Conservation (phyloP, 1,139 yeast genomes). For the Candida tropicalis region DNA sequence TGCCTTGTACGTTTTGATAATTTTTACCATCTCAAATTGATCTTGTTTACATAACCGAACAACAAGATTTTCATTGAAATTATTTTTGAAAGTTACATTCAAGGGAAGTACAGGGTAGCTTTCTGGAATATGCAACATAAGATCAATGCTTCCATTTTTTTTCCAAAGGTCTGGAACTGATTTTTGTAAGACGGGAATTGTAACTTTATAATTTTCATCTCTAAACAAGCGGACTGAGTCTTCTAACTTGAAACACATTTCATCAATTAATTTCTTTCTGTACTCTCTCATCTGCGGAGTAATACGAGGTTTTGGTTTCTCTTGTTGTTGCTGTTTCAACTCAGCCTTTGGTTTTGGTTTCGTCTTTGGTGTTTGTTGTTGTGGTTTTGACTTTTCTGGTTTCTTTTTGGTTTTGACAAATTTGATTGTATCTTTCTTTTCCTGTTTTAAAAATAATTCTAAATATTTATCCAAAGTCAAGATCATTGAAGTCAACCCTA, state of each 20-base stretch:
- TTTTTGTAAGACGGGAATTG: slow-evolving; percentile 23
- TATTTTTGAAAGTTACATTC: slow-evolving; percentile 24
- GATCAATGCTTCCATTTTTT: slow-evolving; percentile 20
- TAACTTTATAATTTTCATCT: slow-evolving; percentile 26
- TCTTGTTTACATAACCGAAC: slow-evolving; percentile 21
- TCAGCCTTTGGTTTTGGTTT: slow-evolving; percentile 5
- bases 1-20: slow-evolving; percentile 21
- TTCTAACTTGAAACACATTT: slow-evolving; percentile 27
- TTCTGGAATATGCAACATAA: slow-evolving; percentile 25
- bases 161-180: slow-evolving; percentile 26
- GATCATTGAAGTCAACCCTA: slow-evolving; percentile 55
- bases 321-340: slow-evolving; percentile 8
- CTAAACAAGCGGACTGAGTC: slow-evolving; percentile 28
- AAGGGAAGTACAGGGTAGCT: slow-evolving; percentile 23
- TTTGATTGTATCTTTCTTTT: slow-evolving; percentile 51
- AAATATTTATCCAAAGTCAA: slow-evolving; percentile 58
- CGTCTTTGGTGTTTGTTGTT: neutral
- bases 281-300: slow-evolving; percentile 15
- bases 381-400: slow-evolving; percentile 4
- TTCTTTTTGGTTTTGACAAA: slow-evolving; percentile 26
- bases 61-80: slow-evolving; percentile 27
- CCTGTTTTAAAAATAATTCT: slow-evolving; percentile 58
- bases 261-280: slow-evolving; percentile 24
- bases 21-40: slow-evolving; percentile 18
- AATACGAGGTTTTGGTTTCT: slow-evolving; percentile 7